Conservation (phyloP, 305 asterid species). For the Fraxinus nigra region DNA sequence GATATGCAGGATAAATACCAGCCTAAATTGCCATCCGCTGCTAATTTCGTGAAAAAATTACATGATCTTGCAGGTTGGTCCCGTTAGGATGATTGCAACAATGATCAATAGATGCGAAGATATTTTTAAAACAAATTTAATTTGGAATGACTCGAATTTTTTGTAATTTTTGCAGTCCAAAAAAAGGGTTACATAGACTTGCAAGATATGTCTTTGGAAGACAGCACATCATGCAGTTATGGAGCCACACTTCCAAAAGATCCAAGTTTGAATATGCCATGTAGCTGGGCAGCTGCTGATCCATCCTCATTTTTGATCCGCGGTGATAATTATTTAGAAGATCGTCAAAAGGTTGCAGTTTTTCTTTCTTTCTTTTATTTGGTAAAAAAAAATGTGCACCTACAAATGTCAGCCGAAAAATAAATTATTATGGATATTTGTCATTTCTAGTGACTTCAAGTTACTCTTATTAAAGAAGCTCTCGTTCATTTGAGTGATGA, state of each 20-base stretch:
- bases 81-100: not conserved
- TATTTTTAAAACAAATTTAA: not conserved
- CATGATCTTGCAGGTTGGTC: conserved; percentile 70
- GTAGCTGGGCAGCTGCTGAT: conserved; percentile 76
- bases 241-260: conserved; percentile 79
- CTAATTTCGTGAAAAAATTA: conserved; percentile 64
- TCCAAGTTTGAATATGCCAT: conserved; percentile 47
- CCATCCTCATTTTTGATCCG: conserved; percentile 78
- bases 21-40: conserved; percentile 56
- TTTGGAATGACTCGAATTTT: conserved; percentile 1
- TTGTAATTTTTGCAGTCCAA: conserved; percentile 43
- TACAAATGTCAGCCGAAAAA: not conserved
- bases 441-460: not conserved
- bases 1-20: conserved; percentile 52
- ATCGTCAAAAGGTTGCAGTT: conserved; percentile 61
- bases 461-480: not conserved
- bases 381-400: not conserved
- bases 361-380: not conserved
- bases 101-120: not conserved
- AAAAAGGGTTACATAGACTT: conserved; percentile 66
- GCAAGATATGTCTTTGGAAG: conserved; percentile 60
- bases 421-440: not conserved
- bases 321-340: conserved; percentile 62
- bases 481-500: not conserved
- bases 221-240: conserved; percentile 39